These are phyloP conservation scores for Tetracentron sinense DNA, from an alignment of 164 flowering plant genomes.

Conservation along the genomic window DNA sequence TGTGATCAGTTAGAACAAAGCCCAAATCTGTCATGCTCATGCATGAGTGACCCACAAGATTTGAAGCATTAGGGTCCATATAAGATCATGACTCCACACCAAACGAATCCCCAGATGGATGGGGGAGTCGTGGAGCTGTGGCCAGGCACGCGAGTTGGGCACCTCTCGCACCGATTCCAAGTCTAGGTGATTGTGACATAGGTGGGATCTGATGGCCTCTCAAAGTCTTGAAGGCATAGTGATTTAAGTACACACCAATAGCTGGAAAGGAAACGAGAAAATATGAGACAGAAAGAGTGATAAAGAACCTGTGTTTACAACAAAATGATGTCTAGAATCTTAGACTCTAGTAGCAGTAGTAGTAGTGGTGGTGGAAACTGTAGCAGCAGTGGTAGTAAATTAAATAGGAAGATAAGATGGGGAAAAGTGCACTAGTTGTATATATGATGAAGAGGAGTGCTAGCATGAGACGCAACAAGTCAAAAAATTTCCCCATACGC, in stretches of 20 bases:
- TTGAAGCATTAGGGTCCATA: slow-evolving; percentile 35
- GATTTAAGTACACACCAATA: neutral
- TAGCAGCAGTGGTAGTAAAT: neutral
- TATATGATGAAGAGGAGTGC: no score
- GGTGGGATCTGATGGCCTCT: slow-evolving; percentile 39
- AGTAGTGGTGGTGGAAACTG: no score
- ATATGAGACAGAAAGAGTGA: neutral
- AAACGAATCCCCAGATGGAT: neutral
- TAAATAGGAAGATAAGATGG: slow-evolving; percentile 1
- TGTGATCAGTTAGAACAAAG: slow-evolving; percentile 78
- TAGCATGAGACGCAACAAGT: no score
- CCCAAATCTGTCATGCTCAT: slow-evolving; percentile 79
- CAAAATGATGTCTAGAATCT: no score
- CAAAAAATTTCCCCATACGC: no score
- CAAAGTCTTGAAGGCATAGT: slow-evolving; percentile 51
- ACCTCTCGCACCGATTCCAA: slow-evolving; percentile 48
- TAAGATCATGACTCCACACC: slow-evolving; percentile 39
- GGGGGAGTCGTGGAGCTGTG: slow-evolving; percentile 20
- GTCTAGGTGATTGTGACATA: slow-evolving; percentile 38
- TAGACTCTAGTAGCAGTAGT: no score
- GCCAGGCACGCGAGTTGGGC: slow-evolving; percentile 74
- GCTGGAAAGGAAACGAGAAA: neutral
- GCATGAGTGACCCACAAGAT: slow-evolving; percentile 63
- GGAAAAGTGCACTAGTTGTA: neutral
- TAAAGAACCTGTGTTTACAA: no score